Base-by-base conservation (phyloP, 2,329 filamentous ascomycete genomes). In the Cadophora sp. region DNA sequence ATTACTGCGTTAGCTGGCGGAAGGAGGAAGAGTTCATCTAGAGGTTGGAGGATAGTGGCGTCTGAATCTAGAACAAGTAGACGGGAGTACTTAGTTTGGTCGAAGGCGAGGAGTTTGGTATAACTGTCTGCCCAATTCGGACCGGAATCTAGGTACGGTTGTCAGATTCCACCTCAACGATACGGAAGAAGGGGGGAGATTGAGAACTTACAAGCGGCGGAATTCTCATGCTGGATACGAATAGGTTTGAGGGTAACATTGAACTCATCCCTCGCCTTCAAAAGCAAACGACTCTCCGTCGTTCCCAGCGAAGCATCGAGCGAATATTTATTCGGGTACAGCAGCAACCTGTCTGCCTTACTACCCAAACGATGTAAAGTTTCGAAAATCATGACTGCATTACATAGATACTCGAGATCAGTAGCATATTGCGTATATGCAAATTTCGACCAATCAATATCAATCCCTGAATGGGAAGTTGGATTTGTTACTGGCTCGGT, bases 81-180 rank as follows among this genome's bases (percentile, higher is more conserved):
- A 1, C 69, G 71, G 1, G 51, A 24, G 41, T 91, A 92, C 64
- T 88, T 82, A 0, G 85, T 86, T 62, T 91, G 86, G 66, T 89
- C 89, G 75, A 91, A 92, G 1, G 89, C 87, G 22, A 90, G 82
- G 41, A 91, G 83, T 75, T 93, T 92, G 24, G 88, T 89, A 72
- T 87, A 88, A 2, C 85, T 88, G 9, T 73, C 69, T 56, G 67
- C 60, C 72, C 73, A 75, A 41, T 71, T 68, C 6, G 59, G 69
- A 63, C 63, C 67, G 9, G 39, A 48, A 30, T 70, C 64, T 70
- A 30, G 27, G 27, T 30, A 39, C 51, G 22, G 8, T 33, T 48
- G n/a, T 63, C n/a, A 64, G 43, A 30, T 20, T 16, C 27, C 6
- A 13, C 14, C 8, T 22, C 3, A 24, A 33, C 24, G 30, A 50